phyloP scores from a whole-genome alignment of 2,329 filamentous ascomycete species.

The Colletotrichum tofieldiae region DNA sequence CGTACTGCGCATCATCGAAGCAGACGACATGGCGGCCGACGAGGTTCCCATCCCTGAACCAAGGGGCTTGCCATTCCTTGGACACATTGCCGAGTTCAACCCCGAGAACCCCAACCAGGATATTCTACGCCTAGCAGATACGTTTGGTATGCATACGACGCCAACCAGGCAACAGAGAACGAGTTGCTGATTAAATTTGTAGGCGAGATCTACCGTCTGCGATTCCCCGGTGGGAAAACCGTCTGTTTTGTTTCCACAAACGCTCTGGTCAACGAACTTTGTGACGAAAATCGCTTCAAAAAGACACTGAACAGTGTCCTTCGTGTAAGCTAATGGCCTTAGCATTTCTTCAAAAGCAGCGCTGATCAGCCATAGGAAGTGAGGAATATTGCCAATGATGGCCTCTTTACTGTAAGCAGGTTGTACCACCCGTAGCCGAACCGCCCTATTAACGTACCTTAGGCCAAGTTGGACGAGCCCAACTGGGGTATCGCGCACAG shows the following conservation, averaged over 20 bases:
- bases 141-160: slow-evolving; percentile 69
- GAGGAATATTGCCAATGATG: slow-evolving; percentile 67
- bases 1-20: neutral
- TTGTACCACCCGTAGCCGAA: neutral
- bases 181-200: neutral
- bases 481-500: slow-evolving; percentile 70
- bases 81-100: slow-evolving; percentile 77
- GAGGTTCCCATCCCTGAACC: slow-evolving; percentile 59
- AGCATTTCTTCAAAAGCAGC: no score
- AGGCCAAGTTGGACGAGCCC: slow-evolving; percentile 41
- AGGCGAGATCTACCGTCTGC: slow-evolving; percentile 75
- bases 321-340: neutral
- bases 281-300: slow-evolving; percentile 76
- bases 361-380: slow-evolving; percentile 59
- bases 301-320: slow-evolving; percentile 70
- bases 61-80: slow-evolving; percentile 74
- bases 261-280: slow-evolving; percentile 74
- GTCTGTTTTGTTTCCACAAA: slow-evolving; percentile 68
- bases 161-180: neutral
- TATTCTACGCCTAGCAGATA: slow-evolving; percentile 71
- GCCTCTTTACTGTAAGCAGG: slow-evolving; percentile 45
- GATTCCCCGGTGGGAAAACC: slow-evolving; percentile 60
- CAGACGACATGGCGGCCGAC: slow-evolving; percentile 47
- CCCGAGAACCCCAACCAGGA: slow-evolving; percentile 70
- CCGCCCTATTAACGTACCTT: neutral